A percentile compares a stretch with the other conserved stretches of the same genome.
phyloP scores from a whole-genome alignment of 2,329 filamentous ascomycete species.

The Rasamsonia emersonii region DNA sequence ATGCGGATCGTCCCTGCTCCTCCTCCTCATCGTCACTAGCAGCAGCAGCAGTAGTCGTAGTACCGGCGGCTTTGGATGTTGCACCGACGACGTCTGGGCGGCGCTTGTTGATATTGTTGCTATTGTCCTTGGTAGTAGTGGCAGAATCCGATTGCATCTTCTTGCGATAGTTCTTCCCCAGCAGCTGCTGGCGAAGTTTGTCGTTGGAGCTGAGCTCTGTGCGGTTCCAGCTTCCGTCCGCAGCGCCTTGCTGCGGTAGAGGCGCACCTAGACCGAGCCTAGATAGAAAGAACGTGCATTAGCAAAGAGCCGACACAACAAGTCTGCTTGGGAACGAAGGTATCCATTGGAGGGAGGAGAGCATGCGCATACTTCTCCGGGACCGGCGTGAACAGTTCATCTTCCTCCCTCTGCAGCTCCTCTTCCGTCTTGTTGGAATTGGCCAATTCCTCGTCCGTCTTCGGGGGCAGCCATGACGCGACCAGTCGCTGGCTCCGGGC shows the following conservation, averaged over 20 bases:
- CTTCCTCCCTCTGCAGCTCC: conserved; percentile 43
- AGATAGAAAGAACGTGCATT: no score
- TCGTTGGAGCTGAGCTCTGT: conserved; percentile 36
- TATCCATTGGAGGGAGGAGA: no score
- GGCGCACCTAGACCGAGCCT: conserved; percentile 43
- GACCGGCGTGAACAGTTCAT: conserved; percentile 45
- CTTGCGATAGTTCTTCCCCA: conserved; percentile 35
- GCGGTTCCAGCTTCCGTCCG: conserved; percentile 32
- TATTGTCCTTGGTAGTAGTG: conserved; percentile 38
- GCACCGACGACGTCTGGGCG: conserved; percentile 1
- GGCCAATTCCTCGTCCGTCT: conserved; percentile 28
- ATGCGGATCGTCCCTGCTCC: conserved; percentile 34
- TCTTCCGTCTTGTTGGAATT: conserved; percentile 32
- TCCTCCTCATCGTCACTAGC: conserved; percentile 29
- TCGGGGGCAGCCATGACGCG: conserved; percentile 49
- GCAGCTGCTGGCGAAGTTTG: conserved; percentile 36
- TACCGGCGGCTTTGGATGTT: not conserved
- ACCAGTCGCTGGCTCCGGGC: conserved; percentile 47
- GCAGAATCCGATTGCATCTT: no score
- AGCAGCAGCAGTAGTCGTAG: conserved; percentile 5
- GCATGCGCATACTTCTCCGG: conserved; percentile 47
- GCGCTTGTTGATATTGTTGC: conserved; percentile 20
- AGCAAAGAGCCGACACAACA: no score
- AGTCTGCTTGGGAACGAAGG: no score
- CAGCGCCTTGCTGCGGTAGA: conserved; percentile 30